A percentile compares a stretch with the other conserved stretches of the same genome.
Conservation (phyloP, 2,329 filamentous ascomycete genomes). For the Diaporthe vaccinii region DNA sequence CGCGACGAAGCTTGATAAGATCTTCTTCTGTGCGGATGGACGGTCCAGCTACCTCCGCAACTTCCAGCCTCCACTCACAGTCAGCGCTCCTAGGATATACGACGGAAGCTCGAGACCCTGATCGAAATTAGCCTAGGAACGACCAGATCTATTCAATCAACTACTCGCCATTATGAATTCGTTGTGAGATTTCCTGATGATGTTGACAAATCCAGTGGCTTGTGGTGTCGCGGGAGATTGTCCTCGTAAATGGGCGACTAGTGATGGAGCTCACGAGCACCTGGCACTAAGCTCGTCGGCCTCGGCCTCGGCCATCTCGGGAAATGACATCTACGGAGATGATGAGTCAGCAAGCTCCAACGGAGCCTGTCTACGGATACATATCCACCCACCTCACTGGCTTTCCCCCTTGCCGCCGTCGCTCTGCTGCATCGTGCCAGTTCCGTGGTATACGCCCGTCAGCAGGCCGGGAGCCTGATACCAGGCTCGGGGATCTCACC, state of each 20-base stretch:
- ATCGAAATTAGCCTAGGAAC: constrained; percentile 15
- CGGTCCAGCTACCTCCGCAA: not conserved
- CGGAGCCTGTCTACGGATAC: not conserved
- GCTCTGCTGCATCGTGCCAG: not conserved
- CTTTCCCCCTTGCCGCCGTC: not conserved
- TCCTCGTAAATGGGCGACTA: constrained; percentile 15
- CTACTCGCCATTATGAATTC: constrained; percentile 36
- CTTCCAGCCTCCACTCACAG: constrained; percentile 30
- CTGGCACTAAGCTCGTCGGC: constrained; percentile 11
- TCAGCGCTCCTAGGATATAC: constrained; percentile 40
- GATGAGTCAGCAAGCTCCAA: constrained; percentile 12
- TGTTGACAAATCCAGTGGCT: not conserved
- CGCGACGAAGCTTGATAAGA: too few relatives aligned
- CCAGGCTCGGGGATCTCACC: constrained; percentile 1
- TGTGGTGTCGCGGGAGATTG: not conserved
- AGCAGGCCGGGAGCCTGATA: not conserved
- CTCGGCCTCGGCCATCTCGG: constrained; percentile 20
- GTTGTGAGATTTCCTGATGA: not conserved
- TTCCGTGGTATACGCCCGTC: not conserved
- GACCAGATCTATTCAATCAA: not conserved
- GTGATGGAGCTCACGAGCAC: constrained; percentile 1
- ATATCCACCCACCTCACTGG: not conserved
- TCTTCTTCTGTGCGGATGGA: not conserved
- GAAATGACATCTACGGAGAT: constrained; percentile 13
- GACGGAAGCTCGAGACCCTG: constrained; percentile 39